Base-by-base conservation (phyloP, 1,139 yeast genomes). In the Sugiyamaella pinicola region DNA sequence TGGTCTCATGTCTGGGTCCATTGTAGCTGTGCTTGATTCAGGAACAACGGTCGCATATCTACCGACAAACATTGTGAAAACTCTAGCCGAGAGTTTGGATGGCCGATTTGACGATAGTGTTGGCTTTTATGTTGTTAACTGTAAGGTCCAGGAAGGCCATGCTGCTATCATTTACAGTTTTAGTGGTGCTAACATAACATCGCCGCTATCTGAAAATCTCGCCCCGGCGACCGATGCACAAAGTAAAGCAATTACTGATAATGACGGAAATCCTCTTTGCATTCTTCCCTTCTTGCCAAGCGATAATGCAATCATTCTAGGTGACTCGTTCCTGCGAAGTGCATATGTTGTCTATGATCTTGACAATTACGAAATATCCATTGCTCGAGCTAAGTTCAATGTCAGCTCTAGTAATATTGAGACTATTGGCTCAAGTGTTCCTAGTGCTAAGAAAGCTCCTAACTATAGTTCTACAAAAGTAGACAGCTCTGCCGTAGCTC, bases 321-420 rank as follows among this genome's bases (percentile, higher is more conserved):
- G 96, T 40, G 95, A 87, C 67, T 79, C 83, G 29, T 83, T 88
- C 68, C 71, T 88, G 62, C 77, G 87, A 54, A 75, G 80, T 50
- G 87, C 85, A 18, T 88, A 88, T 65, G 79, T 84, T 46, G 95
- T 86, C 41, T 87, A 80, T 60, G 90, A 88, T 67, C 72, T 86
- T 56, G 90, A 85, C 28, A 80, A 78, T 61, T 69, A 73, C 51
- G 81, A 83, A 64, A 74, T 87, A 31, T 83, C 84, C 0, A 56
- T 89, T 47, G 96, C 93, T 2, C 84, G 79, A 57, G 85, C 82
- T n/a, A 57, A 55, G 33, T 49, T 51, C 43, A 57, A 59, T 37
- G 56, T 49, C 7, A 57, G 59, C n/a, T 54, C 54, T 4, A 47
- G 59, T n/a, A 55, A 59, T 37, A 49, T 67, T 26, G 58, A 58